Percentiles rank a stretch among this genome's conserved stretches.
Conservation (phyloP, 257 asterid species). For the Fraxinus americana region DNA sequence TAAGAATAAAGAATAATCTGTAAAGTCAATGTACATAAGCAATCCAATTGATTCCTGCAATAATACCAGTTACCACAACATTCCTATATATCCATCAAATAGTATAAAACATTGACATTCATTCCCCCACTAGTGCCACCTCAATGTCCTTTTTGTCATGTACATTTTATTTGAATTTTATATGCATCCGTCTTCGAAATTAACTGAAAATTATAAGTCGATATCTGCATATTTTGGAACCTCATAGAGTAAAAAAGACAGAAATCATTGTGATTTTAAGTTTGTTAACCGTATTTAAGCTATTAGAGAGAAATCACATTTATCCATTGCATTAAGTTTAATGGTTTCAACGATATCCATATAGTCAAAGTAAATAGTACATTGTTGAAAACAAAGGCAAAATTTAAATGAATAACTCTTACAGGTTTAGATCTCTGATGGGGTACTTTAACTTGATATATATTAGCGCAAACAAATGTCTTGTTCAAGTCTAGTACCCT, state of each 20-base stretch:
- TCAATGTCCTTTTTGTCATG: not conserved
- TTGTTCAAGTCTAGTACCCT: not conserved
- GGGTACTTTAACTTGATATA: not conserved
- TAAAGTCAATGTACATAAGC: slow-evolving; percentile 7
- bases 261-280: no score
- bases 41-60: slow-evolving; percentile 6
- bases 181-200: not conserved
- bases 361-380: no score
- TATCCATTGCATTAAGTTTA: no score
- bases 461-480: not conserved
- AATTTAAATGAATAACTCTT: no score
- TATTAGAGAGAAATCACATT: not conserved
- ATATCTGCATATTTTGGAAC: no score
- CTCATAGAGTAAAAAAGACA: no score
- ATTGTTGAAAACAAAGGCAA: no score
- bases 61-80: slow-evolving; percentile 9
- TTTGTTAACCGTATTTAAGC: not conserved
- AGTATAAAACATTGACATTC: slow-evolving; percentile 18
- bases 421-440: no score
- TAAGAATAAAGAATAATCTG: not conserved
- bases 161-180: not conserved
- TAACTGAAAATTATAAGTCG: no score
- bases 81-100: slow-evolving; percentile 10
- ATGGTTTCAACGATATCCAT: no score
- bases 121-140: slow-evolving; percentile 28